phyloP scores from a whole-genome alignment of 2,329 filamentous ascomycete species.

The Ramularia endophylla region DNA sequence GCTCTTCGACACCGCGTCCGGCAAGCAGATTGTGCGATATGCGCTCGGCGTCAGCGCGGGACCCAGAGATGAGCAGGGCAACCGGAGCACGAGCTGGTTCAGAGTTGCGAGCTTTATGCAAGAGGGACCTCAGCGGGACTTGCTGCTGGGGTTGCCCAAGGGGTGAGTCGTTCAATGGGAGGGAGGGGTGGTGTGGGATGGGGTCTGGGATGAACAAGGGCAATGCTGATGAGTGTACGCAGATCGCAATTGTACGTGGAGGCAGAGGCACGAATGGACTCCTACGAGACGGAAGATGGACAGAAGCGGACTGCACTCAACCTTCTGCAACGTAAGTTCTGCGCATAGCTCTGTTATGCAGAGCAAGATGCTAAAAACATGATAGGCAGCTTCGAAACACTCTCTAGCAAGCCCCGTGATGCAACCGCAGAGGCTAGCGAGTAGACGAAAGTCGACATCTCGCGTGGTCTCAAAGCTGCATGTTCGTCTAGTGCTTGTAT shows the following conservation, averaged over 20 bases:
- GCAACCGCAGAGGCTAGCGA: constrained; percentile 1
- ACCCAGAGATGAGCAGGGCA: constrained; percentile 55
- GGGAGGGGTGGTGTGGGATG: neutral
- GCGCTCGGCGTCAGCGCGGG: constrained; percentile 65
- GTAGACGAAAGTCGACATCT: neutral
- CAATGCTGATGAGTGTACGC: constrained; percentile 10
- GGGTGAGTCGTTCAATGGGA: constrained; percentile 57
- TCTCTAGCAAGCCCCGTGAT: constrained; percentile 24
- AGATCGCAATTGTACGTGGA: constrained; percentile 79
- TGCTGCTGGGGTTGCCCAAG: constrained; percentile 68
- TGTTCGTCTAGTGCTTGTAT: constrained; percentile 4
- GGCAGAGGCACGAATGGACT: constrained; percentile 66
- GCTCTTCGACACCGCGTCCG: constrained; percentile 61
- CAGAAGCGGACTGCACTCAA: constrained; percentile 58
- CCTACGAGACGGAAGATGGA: constrained; percentile 65
- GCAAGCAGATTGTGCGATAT: constrained; percentile 71
- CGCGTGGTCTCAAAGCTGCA: neutral
- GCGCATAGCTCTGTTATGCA: neutral
- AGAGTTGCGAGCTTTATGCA: constrained; percentile 64
- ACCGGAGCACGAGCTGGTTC: constrained; percentile 81
- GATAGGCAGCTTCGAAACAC: constrained; percentile 45
- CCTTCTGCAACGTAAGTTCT: constrained; percentile 69
- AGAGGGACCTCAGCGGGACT: constrained; percentile 65
- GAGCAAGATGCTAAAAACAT: constrained; percentile 3
- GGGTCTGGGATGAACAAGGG: neutral